These are phyloP conservation scores for Angomonas deanei DNA, from an alignment of 208 protist species.

Conservation along the genomic window DNA sequence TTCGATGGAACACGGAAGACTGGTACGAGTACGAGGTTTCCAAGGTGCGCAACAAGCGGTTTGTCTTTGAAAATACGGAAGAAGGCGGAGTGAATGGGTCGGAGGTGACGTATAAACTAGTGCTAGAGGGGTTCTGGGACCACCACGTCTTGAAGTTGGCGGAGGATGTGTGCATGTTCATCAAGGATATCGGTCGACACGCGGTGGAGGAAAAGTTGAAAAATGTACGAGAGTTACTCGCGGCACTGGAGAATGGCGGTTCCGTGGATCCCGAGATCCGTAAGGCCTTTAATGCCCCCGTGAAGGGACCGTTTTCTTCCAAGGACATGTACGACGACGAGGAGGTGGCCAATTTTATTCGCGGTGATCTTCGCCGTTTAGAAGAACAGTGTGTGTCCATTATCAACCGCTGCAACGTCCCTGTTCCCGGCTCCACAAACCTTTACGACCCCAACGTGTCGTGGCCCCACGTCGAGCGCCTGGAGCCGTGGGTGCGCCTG, in stretches of 20 bases:
- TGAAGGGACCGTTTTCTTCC: constrained; percentile 59
- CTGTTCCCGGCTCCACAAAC: constrained; percentile 69
- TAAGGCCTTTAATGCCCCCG: constrained; percentile 39
- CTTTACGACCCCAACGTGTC: constrained; percentile 78
- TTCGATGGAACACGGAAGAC: constrained; percentile 82
- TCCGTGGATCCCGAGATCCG: constrained; percentile 63
- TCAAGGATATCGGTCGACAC: constrained; percentile 74
- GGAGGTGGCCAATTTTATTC: constrained; percentile 82
- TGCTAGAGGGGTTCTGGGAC: constrained; percentile 85
- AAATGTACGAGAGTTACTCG: constrained; percentile 52
- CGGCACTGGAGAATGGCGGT: constrained; percentile 12
- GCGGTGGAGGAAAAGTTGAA: constrained; percentile 72
- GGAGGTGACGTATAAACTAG: constrained; percentile 79
- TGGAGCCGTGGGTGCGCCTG: constrained; percentile 85
- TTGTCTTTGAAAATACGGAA: constrained; percentile 75
- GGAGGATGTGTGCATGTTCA: constrained; percentile 81
- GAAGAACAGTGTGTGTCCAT: constrained; percentile 78
- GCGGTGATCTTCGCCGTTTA: constrained; percentile 48
- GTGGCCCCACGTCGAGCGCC: constrained; percentile 78
- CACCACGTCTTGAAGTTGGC: constrained; percentile 87
- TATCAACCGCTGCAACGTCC: constrained; percentile 81
- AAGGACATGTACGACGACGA: constrained; percentile 61
- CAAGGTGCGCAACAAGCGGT: constrained; percentile 82
- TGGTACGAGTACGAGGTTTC: constrained; percentile 90
- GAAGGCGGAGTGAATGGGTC: constrained; percentile 42